Evolutionary conservation across 2,329 filamentous ascomycete species (phyloP), one percentile per base, ranked within the genome.

Genomic region (Hymenotorrendiella dingleyae): DNA sequence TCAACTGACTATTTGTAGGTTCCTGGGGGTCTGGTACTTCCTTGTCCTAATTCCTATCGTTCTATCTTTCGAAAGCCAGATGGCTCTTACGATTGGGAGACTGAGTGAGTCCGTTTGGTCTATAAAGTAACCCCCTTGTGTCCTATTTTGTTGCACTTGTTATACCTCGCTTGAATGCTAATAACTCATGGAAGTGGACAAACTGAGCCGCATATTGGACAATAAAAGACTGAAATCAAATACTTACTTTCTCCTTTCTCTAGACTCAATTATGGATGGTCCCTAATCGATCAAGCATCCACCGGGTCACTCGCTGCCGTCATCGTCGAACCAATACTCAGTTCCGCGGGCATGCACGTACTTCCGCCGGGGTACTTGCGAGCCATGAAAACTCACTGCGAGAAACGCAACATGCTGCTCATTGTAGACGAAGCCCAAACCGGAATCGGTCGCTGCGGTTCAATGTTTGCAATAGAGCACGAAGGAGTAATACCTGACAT

Each of bases 41-140:
- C 79, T 0, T 68, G 74, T 0, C 79, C 79, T 0, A 74, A 82
- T 50, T 67, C 72, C 0, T 83, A 82, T 54, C 72, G 78, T 4
- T 82, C 78, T 0, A 66, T 72, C 0, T 84, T 84, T 58, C 69
- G 74, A 8, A 69, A 72, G 26, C 17, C 70, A 0, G 77, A 83
- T 48, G 78, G 78, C 1, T 69, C 69, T 0, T 77, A 84, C 48
- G 79, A 84, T 55, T 84, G 80, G 80, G 67, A 78, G 50, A 72
- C 74, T 0, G 80, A 84, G n/a, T n/a, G n/a, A n/a, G n/a, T n/a
- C n/a, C n/a, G n/a, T n/a, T n/a, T n/a, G n/a, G n/a, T n/a, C n/a
- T n/a, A n/a, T n/a, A n/a, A n/a, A n/a, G n/a, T n/a, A n/a, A n/a
- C n/a, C n/a, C n/a, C n/a, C n/a, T n/a, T n/a, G n/a, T n/a, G n/a